These are phyloP conservation scores for Blastosporella zonata DNA, from an alignment of 1,284 basidiomycete species.

Conservation along the genomic window DNA sequence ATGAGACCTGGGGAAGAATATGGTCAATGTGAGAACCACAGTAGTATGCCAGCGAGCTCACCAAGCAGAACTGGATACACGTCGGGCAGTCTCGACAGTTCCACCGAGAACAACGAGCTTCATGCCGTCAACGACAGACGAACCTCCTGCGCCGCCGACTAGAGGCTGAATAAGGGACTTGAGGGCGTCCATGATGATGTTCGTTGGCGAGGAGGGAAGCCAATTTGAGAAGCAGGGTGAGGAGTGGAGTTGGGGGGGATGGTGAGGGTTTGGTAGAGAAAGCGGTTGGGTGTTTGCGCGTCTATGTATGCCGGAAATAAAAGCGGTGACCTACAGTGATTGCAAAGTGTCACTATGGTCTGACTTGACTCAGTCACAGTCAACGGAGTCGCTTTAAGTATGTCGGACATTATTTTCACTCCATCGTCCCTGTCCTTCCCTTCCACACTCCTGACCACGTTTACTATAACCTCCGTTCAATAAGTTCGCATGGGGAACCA, in stretches of 20 bases:
- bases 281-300: constrained; percentile 16
- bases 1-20: constrained; percentile 52
- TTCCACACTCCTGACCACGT: no score
- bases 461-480: no score
- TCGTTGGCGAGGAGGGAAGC: constrained; percentile 16
- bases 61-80: constrained; percentile 79
- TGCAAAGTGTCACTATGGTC: constrained; percentile 15
- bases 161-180: constrained; percentile 80
- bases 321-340: constrained; percentile 16
- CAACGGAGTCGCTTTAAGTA: constrained; percentile 10
- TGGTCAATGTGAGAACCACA: constrained; percentile 14
- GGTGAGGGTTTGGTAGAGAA: constrained; percentile 15
- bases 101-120: constrained; percentile 84
- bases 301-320: constrained; percentile 18
- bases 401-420: constrained; percentile 10
- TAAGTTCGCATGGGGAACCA: no score
- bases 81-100: constrained; percentile 78
- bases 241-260: constrained; percentile 6
- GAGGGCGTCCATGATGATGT: constrained; percentile 64
- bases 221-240: constrained; percentile 19
- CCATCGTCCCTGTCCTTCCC: constrained; percentile 1
- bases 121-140: constrained; percentile 78
- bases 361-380: constrained; percentile 24
- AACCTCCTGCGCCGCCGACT: constrained; percentile 68
- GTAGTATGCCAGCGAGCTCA: constrained; percentile 29